Conservation (phyloP, 2,329 filamentous ascomycete species). For the Orbilia brochopaga region DNA sequence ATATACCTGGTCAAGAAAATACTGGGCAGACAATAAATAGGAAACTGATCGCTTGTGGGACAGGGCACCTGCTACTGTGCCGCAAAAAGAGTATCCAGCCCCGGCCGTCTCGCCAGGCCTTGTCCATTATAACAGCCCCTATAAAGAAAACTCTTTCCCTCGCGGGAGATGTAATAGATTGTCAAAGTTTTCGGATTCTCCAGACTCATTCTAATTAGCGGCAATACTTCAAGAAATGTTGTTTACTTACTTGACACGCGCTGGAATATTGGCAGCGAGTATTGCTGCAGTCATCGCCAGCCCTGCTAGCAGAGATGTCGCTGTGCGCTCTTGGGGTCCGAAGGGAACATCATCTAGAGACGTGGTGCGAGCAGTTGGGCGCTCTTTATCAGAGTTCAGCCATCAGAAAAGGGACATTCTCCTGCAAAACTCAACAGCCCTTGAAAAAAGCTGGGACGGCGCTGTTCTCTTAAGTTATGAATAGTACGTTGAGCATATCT, state of each 20-base stretch:
- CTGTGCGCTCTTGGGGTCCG: slow-evolving; percentile 24
- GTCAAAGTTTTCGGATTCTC: too few species aligned
- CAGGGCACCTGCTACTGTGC: too few species aligned
- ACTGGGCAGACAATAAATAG: too few species aligned
- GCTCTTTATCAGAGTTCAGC: slow-evolving; percentile 21
- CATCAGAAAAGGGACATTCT: slow-evolving; percentile 52
- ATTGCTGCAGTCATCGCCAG: slow-evolving; percentile 4
- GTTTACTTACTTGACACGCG: slow-evolving; percentile 5
- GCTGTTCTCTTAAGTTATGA: slow-evolving; percentile 57
- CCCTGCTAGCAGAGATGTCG: slow-evolving; percentile 4
- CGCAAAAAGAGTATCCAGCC: too few species aligned
- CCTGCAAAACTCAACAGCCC: slow-evolving; percentile 56
- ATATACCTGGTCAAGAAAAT: too few species aligned
- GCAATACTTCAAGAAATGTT: slow-evolving; percentile 22
- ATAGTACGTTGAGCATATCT: slow-evolving; percentile 8
- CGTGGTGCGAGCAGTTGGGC: slow-evolving; percentile 26
- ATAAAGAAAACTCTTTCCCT: too few species aligned
- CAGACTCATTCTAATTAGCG: too few species aligned
- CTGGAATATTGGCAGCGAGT: slow-evolving; percentile 11
- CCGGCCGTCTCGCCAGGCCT: too few species aligned
- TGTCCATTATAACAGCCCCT: too few species aligned
- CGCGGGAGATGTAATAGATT: too few species aligned
- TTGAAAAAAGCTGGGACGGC: slow-evolving; percentile 60
- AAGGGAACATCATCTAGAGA: slow-evolving; percentile 9
- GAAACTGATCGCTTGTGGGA: too few species aligned